Evolutionary conservation across 176 grass and related monocot genomes (phyloP).

Genomic region (Bothriochloa decipiens): DNA sequence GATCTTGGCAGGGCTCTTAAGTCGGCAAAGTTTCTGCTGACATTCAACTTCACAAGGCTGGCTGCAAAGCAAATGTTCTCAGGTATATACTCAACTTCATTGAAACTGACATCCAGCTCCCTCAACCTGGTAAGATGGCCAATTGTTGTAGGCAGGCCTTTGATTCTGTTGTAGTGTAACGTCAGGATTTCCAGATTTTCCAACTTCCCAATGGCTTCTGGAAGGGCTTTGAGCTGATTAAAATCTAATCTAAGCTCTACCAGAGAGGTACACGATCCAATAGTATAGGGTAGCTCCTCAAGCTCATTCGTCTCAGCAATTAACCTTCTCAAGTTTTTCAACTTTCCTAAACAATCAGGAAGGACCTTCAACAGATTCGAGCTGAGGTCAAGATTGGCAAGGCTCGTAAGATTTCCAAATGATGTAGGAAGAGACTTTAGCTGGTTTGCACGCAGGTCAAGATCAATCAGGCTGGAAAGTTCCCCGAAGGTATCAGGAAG

Average conservation of each 20-base stretch:
- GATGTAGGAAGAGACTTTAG: conserved; percentile 79
- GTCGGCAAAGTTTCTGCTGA: conserved; percentile 86
- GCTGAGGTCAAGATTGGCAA: conserved; percentile 78
- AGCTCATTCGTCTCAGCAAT: conserved; percentile 88
- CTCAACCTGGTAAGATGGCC: conserved; percentile 70
- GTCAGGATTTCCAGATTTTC: conserved; percentile 80
- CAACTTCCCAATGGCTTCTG: conserved; percentile 91
- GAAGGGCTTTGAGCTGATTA: conserved; percentile 92
- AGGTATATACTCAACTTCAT: conserved; percentile 82
- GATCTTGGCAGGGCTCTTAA: conserved; percentile 77
- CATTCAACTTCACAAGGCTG: conserved; percentile 80
- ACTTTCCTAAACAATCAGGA: conserved; percentile 76
- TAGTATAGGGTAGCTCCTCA: conserved; percentile 93
- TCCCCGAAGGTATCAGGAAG: conserved; percentile 90
- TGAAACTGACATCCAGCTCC: conserved; percentile 95
- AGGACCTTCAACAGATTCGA: conserved; percentile 75
- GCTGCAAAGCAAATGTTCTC: conserved; percentile 82
- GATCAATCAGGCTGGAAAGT: conserved; percentile 76
- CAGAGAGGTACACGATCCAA: conserved; percentile 83
- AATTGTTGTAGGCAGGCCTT: conserved; percentile 90
- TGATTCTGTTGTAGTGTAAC: conserved; percentile 92
- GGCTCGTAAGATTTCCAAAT: conserved; percentile 75
- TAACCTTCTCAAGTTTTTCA: conserved; percentile 79
- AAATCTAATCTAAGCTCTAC: conserved; percentile 87
- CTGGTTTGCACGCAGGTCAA: conserved; percentile 79